Evolutionary conservation across 768 basidiomycete genomes (phyloP).

Genomic region (Calocybe indica): DNA sequence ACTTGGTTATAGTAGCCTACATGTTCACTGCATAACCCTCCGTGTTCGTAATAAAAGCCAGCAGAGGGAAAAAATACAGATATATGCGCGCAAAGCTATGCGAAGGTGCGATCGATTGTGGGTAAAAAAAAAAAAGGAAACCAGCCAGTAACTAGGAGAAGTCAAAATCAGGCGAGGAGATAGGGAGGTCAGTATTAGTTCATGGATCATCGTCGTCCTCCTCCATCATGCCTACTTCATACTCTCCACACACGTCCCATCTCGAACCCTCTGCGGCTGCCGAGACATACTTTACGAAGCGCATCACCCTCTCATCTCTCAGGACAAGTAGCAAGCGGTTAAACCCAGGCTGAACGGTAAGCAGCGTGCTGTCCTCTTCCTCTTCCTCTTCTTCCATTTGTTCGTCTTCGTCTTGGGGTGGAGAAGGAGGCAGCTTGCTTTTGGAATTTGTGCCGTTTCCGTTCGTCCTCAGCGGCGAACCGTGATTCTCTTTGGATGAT

Average conservation of each 20-base stretch:
- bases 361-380: conserved; percentile 72
- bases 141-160: no score
- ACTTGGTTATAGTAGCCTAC: no score
- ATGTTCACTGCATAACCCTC: no score
- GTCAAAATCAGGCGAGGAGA: background rate
- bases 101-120: background rate
- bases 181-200: background rate
- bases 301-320: conserved; percentile 89
- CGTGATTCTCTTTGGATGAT: background rate
- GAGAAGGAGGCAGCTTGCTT: conserved; percentile 10
- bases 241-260: conserved; percentile 93
- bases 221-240: conserved; percentile 78
- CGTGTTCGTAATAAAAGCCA: no score
- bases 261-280: conserved; percentile 84
- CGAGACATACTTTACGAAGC: conserved; percentile 93
- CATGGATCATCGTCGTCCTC: conserved; percentile 35
- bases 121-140: background rate
- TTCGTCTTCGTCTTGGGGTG: conserved; percentile 29
- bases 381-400: conserved; percentile 45
- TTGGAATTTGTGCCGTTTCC: background rate
- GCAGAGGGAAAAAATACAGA: no score
- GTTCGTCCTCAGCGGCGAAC: background rate
- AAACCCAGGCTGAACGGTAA: conserved; percentile 86
- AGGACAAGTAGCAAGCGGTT: conserved; percentile 86
- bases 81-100: no score